Evolutionary conservation across 805 yeast genomes (phyloP).

Genomic region (Yarrowia sp.): DNA sequence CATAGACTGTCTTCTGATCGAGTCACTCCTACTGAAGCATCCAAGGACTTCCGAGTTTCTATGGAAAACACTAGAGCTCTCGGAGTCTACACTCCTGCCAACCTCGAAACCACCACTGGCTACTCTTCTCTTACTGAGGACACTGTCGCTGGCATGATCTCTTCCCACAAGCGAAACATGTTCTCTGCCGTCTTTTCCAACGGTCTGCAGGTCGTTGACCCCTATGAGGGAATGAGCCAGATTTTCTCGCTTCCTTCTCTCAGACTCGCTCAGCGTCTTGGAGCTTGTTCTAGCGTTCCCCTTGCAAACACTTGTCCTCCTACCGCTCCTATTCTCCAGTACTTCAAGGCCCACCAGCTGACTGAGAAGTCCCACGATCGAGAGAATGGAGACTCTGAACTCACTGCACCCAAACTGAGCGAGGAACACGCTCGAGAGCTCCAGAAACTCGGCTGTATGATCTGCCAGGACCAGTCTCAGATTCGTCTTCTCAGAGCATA

Average conservation of each 20-base stretch:
- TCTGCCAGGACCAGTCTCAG: slow-evolving; percentile 21
- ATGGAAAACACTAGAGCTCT: slow-evolving; percentile 24
- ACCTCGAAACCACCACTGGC: slow-evolving; percentile 22
- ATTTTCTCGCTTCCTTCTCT: slow-evolving; percentile 32
- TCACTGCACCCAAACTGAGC: not conserved
- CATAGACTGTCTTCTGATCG: not conserved
- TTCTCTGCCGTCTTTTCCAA: slow-evolving; percentile 33
- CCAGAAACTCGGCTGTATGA: slow-evolving; percentile 23
- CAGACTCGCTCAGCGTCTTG: slow-evolving; percentile 30
- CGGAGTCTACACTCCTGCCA: slow-evolving; percentile 18
- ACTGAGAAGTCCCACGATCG: not conserved
- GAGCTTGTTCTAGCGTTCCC: slow-evolving; percentile 9
- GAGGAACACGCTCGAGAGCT: slow-evolving; percentile 11
- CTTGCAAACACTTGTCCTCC: slow-evolving; percentile 35
- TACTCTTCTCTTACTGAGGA: not conserved
- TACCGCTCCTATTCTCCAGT: slow-evolving; percentile 19
- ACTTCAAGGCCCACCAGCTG: slow-evolving; percentile 1
- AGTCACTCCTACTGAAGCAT: not conserved
- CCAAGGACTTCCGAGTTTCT: not conserved
- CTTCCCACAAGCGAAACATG: slow-evolving; percentile 32
- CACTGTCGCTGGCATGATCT: slow-evolving; percentile 19
- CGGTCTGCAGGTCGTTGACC: slow-evolving; percentile 28
- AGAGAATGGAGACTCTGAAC: not conserved
- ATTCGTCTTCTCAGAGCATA: slow-evolving; percentile 27
- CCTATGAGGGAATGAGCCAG: slow-evolving; percentile 29